A percentile compares a stretch with the other conserved stretches of the same genome.
phyloP scores from a whole-genome alignment of 2,329 filamentous ascomycete genomes.

The Fusarium incarnatum region DNA sequence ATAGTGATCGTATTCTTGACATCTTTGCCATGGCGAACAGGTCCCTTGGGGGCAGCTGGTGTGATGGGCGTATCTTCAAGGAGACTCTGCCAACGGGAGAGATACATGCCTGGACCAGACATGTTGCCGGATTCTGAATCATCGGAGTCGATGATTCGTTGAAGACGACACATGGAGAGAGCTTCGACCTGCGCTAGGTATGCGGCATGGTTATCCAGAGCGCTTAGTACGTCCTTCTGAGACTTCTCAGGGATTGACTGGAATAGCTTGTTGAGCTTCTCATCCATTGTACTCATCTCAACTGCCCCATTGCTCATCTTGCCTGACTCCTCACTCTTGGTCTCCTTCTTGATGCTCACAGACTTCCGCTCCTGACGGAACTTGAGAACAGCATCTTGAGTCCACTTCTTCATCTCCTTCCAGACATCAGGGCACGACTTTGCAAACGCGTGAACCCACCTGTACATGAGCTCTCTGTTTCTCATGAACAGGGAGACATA shows the following conservation, averaged over 20 bases:
- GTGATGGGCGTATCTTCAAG: conserved; percentile 78
- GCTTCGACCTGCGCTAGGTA: conserved; percentile 69
- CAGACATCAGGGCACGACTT: conserved; percentile 75
- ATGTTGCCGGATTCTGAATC: conserved; percentile 50
- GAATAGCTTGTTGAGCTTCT: conserved; percentile 57
- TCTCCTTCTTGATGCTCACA: not conserved
- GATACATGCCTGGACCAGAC: conserved; percentile 77
- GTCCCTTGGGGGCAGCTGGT: conserved; percentile 64
- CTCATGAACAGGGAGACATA: conserved; percentile 75
- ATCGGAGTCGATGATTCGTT: conserved; percentile 63
- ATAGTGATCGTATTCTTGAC: conserved; percentile 58
- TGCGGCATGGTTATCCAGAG: conserved; percentile 68
- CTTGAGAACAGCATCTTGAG: conserved; percentile 65
- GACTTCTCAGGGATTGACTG: conserved; percentile 59
- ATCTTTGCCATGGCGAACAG: conserved; percentile 65
- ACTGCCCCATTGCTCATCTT: conserved; percentile 17
- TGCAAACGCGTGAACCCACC: conserved; percentile 76
- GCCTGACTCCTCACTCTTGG: not conserved
- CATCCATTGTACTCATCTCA: conserved; percentile 53
- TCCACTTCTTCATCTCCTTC: conserved; percentile 70
- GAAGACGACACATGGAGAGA: conserved; percentile 66
- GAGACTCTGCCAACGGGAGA: conserved; percentile 77
- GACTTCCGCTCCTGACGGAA: conserved; percentile 58
- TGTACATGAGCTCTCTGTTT: conserved; percentile 73
- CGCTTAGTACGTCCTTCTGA: conserved; percentile 58